Evolutionary conservation across 2,329 filamentous ascomycete genomes (phyloP).

Genomic region (Rhynchosporium secalis): DNA sequence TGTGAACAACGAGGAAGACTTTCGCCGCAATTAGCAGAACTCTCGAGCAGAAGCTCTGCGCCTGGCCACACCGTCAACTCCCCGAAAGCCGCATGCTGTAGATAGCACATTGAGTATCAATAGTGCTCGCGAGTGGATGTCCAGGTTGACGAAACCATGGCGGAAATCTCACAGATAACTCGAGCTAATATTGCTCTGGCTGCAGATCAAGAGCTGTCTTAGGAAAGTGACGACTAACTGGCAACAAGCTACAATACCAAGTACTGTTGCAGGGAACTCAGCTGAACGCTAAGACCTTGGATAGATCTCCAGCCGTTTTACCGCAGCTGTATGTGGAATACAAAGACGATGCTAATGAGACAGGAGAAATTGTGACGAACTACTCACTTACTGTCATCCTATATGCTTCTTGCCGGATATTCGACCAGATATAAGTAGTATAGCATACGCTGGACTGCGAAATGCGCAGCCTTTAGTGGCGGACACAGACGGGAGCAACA

Average conservation of each 20-base stretch:
- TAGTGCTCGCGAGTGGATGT: slow-evolving; percentile 41
- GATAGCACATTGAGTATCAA: slow-evolving; percentile 45
- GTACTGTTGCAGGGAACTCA: no score
- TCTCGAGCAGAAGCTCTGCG: no score
- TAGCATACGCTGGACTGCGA: slow-evolving; percentile 34
- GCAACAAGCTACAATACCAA: no score
- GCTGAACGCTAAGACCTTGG: slow-evolving; percentile 30
- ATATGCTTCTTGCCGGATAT: slow-evolving; percentile 38
- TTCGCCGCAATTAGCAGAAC: no score
- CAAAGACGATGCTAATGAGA: slow-evolving; percentile 33
- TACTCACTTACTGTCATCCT: slow-evolving; percentile 41
- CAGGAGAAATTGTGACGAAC: slow-evolving; percentile 25
- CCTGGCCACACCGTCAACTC: no score
- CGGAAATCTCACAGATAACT: slow-evolving; percentile 41
- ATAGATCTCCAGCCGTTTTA: slow-evolving; percentile 38
- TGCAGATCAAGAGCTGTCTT: slow-evolving; percentile 37
- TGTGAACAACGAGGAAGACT: slow-evolving; percentile 37
- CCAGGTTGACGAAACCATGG: slow-evolving; percentile 44
- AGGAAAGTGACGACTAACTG: slow-evolving; percentile 5
- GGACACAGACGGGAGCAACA: slow-evolving; percentile 43
- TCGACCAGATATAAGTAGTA: slow-evolving; percentile 27
- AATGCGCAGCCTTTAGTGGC: slow-evolving; percentile 37
- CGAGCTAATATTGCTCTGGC: slow-evolving; percentile 38
- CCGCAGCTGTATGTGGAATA: slow-evolving; percentile 37
- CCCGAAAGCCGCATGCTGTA: slow-evolving; percentile 39